Base-by-base conservation (phyloP, 2,329 filamentous ascomycete species). In the Fusarium veterinarium region DNA sequence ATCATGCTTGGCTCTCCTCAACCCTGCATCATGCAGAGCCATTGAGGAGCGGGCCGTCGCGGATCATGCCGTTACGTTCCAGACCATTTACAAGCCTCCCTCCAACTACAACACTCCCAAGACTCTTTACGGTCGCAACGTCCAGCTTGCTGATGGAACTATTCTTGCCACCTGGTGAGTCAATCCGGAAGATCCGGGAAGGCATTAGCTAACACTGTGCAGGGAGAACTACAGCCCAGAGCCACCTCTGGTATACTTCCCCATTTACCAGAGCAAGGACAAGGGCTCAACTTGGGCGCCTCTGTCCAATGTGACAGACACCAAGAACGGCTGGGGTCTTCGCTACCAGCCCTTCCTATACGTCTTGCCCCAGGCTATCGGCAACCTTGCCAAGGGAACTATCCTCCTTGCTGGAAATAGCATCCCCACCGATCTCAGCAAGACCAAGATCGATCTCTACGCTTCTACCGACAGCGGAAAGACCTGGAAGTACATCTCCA, bases 301-400 rank as follows among this genome's bases (percentile, higher is more conserved):
- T 76, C 83, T 92, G 52, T 89, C 90, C 5, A 84, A 85, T 12
- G 88, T 93, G 12, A 83, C 88, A 5, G 91, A 93, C 76, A 84
- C 87, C 56, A 88, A 87, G 37, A 90, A 92, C 69, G 87, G 87
- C 33, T 90, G 88, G 82, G 91, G 91, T 23, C 80, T 92, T 53
- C 86, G 90, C n/a, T 92, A 92, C 76, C 92, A 93, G 75, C 92
- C 92, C 0, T 88, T 89, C 78, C 83, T 93, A 9, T 92, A 91
- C 75, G 85, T 89, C 67, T 84, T 93, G 6, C 87, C 89, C 0
- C 81, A 87, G 46, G 77, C 81, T 8, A 83, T 93, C 57, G 91
- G 87, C 19, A 82, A 84, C 3, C 92, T 86, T 76, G 81, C 85
- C 3, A 86, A 86, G 7, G 69, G 69, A 8, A 73, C 71, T n/a